A percentile compares a stretch with the other conserved stretches of the same genome.
phyloP scores from a whole-genome alignment of 2,329 filamentous ascomycete genomes.

The Clonostachys byssicola region DNA sequence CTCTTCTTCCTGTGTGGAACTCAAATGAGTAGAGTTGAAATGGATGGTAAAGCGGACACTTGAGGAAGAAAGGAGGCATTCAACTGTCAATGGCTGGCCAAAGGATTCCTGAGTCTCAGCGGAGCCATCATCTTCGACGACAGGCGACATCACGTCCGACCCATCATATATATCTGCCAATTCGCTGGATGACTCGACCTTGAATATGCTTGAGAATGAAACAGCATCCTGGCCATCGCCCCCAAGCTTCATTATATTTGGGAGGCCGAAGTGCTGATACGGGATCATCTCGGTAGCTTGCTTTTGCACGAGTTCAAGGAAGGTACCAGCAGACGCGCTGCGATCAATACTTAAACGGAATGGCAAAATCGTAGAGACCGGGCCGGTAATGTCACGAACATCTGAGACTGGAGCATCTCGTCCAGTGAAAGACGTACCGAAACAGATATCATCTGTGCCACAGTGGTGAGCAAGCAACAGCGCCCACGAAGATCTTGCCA shows the following conservation, averaged over 20 bases:
- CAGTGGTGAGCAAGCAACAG: background rate
- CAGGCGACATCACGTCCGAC: too few relatives aligned
- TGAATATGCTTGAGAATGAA: conserved; percentile 5
- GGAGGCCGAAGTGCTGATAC: conserved; percentile 10
- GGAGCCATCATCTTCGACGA: too few relatives aligned
- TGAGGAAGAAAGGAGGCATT: too few relatives aligned
- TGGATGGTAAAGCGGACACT: too few relatives aligned
- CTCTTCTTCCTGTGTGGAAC: too few relatives aligned
- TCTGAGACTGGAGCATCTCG: conserved; percentile 6
- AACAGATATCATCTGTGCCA: background rate
- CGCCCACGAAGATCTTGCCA: background rate
- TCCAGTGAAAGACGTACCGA: background rate
- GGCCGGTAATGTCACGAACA: conserved; percentile 11
- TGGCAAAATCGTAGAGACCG: conserved; percentile 13
- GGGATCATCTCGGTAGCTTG: conserved; percentile 4
- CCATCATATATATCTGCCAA: too few relatives aligned
- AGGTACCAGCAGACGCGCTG: conserved; percentile 21
- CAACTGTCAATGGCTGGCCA: too few relatives aligned
- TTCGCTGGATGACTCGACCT: too few relatives aligned
- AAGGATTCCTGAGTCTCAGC: too few relatives aligned
- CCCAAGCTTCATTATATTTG: conserved; percentile 6
- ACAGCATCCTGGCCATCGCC: conserved; percentile 2
- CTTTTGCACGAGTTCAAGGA: conserved; percentile 17
- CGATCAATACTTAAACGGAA: conserved; percentile 16
- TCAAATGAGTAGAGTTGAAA: too few relatives aligned